A percentile compares a stretch with the other conserved stretches of the same genome.
These are phyloP conservation scores for Garcileccinum viscosum DNA, from an alignment of 1,284 basidiomycete genomes.

Conservation along the genomic window DNA sequence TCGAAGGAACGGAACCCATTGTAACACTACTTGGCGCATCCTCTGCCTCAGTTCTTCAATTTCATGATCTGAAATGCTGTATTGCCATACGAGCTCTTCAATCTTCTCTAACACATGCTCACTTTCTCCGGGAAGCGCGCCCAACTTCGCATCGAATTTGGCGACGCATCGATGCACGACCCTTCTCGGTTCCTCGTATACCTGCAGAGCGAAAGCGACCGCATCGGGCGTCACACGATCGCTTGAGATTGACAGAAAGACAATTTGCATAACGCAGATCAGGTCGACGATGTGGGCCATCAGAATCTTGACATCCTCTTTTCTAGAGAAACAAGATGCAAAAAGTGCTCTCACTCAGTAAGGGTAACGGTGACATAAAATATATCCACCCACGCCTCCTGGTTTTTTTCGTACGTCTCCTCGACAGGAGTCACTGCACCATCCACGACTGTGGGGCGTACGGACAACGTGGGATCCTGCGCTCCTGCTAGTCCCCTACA, in stretches of 20 bases:
- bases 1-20: background rate
- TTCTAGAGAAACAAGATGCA: constrained; percentile 2
- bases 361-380: background rate
- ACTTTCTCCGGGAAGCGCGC: background rate
- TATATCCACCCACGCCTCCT: constrained; percentile 15
- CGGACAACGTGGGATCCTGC: background rate
- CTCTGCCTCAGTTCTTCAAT: background rate
- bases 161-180: background rate
- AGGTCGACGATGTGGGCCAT: background rate
- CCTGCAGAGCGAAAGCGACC: background rate
- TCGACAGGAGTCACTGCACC: constrained; percentile 18
- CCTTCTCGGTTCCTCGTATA: background rate
- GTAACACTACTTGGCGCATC: no score
- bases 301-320: constrained; percentile 1
- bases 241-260: background rate
- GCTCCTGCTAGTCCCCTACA: background rate
- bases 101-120: background rate
- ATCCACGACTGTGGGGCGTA: background rate
- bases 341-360: background rate
- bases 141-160: background rate
- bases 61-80: background rate
- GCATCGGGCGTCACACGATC: background rate
- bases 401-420: background rate
- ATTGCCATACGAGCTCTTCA: background rate
- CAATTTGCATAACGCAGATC: background rate